Evolutionary conservation across 2,329 filamentous ascomycete genomes (phyloP), one percentile per base, ranked within the genome.

Genomic region (Aspergillus ruber): DNA sequence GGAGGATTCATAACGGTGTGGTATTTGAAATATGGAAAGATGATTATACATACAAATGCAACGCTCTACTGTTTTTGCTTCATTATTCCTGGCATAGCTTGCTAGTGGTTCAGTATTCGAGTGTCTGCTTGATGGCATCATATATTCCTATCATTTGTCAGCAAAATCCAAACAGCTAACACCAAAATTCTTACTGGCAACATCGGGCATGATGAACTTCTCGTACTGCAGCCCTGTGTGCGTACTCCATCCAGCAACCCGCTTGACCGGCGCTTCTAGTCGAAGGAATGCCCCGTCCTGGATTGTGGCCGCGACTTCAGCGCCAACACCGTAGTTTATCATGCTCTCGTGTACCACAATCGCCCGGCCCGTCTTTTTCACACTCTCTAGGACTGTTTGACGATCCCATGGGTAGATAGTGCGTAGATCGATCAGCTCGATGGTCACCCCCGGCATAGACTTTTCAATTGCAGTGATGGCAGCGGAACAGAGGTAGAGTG

Each of bases 341-440:
- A 93, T 94, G 48, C 88, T 84, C 70, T 96, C 90, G 63, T 96
- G 90, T 6, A 96, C 90, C 1, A 96, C 85, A 46, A 96, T 79
- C 35, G 86, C 89, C 50, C 88, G 74, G 0, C 90, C 90, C 0
- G 90, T 95, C 74, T 93, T 95, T 58, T 80, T 81, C 12, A 95
- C 90, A 54, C 90, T 95, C 45, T 84, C 74, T 50, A 95, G 75
- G 1, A 96, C 80, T 0, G 86, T 86, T 63, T 85, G 77, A 60
- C 88, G 82, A 65, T 96, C 90, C 90, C 90, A 96, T 0, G 90
- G 90, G 61, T 94, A 95, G 44, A 96, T 77, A 0, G 90, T 94
- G 48, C 90, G 78, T 48, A 96, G 71, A 63, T 96, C 90, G 50
- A 96, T 89, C 48, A 96, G 74, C 74, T 96, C 90, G 13, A 90